Evolutionary conservation across 192 early-diverging fungal genomes (phyloP).

Genomic region (Entomortierella chlamydospora): DNA sequence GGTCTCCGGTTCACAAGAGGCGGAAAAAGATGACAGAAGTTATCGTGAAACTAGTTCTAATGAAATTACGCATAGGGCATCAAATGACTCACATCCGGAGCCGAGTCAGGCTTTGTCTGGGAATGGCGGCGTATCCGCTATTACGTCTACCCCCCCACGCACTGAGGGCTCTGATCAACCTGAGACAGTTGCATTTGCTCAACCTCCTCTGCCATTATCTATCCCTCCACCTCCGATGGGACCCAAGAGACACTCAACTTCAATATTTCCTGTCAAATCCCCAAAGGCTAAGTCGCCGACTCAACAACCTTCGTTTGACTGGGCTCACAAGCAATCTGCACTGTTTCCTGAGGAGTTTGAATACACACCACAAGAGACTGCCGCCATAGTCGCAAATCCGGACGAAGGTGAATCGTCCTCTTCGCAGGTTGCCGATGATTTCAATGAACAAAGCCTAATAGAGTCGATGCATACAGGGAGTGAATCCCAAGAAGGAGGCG

Average conservation of each 20-base stretch:
- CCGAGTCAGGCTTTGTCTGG: too few species aligned
- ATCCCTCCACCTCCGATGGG: neutral
- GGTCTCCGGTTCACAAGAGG: neutral
- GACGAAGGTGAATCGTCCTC: too few species aligned
- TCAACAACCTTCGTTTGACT: neutral
- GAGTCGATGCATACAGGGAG: too few species aligned
- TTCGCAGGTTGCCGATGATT: too few species aligned
- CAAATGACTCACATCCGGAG: too few species aligned
- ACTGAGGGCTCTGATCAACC: too few species aligned
- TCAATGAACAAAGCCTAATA: neutral
- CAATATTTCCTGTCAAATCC: neutral
- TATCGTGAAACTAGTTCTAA: neutral
- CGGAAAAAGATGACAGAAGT: neutral
- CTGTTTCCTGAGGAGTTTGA: neutral
- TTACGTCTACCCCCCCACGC: too few species aligned
- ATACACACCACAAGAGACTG: neutral
- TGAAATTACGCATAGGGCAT: neutral
- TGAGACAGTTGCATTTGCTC: too few species aligned
- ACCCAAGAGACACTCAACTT: neutral
- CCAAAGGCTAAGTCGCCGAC: neutral
- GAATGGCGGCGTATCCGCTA: too few species aligned
- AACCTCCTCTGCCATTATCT: neutral
- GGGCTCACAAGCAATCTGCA: slow-evolving; percentile 10
- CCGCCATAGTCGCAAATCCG: too few species aligned
- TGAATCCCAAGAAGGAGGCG: too few species aligned